Evolutionary conservation across 2,329 filamentous ascomycete species (phyloP), one percentile per base, ranked within the genome.

Genomic region (Arthrobotrys pseudoclavata): DNA sequence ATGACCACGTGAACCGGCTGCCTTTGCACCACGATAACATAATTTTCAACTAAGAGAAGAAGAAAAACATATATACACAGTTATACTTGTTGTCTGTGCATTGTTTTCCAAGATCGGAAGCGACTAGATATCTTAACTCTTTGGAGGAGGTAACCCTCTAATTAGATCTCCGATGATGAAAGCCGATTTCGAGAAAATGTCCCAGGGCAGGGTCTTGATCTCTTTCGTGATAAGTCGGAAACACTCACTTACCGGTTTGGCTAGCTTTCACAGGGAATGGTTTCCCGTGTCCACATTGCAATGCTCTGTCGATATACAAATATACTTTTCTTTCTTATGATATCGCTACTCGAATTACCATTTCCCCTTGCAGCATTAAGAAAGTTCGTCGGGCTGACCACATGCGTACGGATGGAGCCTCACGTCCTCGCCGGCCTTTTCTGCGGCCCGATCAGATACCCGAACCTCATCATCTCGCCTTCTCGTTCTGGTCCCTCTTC

Each of bases 371-470:
- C 22, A 63, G 24, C 24, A 4, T 12, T 15, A 20, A n/a, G 42
- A 45, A 50, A 31, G 50, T 26, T 60, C 52, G 7, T 24, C 53
- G 40, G 26, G 53, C 45, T 60, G 64, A 60, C 18, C 50, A 20
- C 50, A 53, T 47, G 53, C 63, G 34, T 22, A 60, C 34, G 55
- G 34, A 42, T 60, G 55, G 34, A 42, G 55, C 55, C 31, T 60
- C 55, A 60, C 20, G 15, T 42, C 26, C 26, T 45, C 31, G 40
- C 40, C 31, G 31, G 31, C 15, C 66, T 29, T 34, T 24, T 26
- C 57, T 40, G 48, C 62, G 62, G 45, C 52, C 69, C 69, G 69
- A 74, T 74, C 69, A 74, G 69, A 74, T 74, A 74, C 69, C 69
- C 69, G 69, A 74, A 67, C 26, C n/a, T 47, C 22, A 45, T 40